Evolutionary conservation across 495 filamentous ascomycete genomes (phyloP), one percentile per base, ranked within the genome.

Genomic region (Podospora pseudoanserina): DNA sequence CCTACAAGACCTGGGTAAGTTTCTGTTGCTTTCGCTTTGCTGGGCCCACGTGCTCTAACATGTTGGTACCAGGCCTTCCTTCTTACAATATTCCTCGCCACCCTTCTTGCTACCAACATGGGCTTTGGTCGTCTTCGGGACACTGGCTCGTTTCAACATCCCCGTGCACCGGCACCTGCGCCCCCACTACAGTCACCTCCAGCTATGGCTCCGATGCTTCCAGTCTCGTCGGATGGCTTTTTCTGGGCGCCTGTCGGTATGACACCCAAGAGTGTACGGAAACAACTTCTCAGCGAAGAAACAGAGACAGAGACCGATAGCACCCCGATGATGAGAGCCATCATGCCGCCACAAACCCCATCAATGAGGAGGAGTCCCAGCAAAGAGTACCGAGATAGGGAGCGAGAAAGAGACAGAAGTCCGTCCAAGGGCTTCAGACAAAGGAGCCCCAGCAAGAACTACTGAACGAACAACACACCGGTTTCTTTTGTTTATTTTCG

Each of bases 1-100:
- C 78, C 6, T 73, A 80, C 68, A 84, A 84, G 70, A 79, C 82
- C 9, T 83, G 94, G 89, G 63, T 88, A 89, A 74, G 96, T 94
- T 30, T 81, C 79, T 89, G 57, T 83, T 3, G 4, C 19, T 32
- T 32, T 27, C 11, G n/a, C 11, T 19, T 27, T 18, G 4, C 7
- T 81, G 23, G 30, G 19, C 39, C 20, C 32, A 56, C 13, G 26
- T 18, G 5, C 18, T 7, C 74, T 75, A 70, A 80, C 71, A 3
- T 49, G 18, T 60, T 70, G 30, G 72, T 28, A n/a, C 56, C 23
- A 86, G 86, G 78, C 76, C 16, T 84, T 90, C 68, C 75, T 87
- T 20, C 77, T 85, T 26, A 76, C 86, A 6, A 75, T 88, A 2
- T 77, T 90, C 65, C 77, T 87, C 60, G 86, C 84, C 53, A 84